A percentile compares a stretch with the other conserved stretches of the same genome.
phyloP scores from a whole-genome alignment of 2,329 filamentous ascomycete species.

The Dothiorella sarmentorum region DNA sequence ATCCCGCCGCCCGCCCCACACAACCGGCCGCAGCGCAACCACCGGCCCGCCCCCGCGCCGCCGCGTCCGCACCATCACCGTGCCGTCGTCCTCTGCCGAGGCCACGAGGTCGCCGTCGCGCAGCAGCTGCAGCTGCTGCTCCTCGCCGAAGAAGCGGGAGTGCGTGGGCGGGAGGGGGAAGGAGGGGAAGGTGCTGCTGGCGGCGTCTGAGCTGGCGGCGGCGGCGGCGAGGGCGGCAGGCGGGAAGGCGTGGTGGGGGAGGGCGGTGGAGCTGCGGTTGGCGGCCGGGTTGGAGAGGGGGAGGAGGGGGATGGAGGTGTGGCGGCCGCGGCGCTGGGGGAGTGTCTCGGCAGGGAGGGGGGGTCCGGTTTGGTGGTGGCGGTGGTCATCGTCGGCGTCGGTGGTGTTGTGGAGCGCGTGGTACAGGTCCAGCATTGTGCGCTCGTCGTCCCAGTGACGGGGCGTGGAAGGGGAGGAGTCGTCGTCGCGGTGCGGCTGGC shows the following conservation, averaged over 20 bases:
- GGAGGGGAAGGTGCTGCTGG: not conserved
- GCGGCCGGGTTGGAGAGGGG: not conserved
- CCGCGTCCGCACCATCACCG: not conserved
- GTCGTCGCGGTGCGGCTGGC: not conserved
- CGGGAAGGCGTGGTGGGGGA: not conserved
- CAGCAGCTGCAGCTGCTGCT: not conserved
- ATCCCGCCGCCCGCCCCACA: not conserved
- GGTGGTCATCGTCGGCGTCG: not conserved
- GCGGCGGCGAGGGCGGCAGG: not conserved
- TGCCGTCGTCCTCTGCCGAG: not conserved
- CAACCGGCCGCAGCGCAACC: no score
- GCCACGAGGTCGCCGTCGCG: not conserved
- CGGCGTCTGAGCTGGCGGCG: no score
- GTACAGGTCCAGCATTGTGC: not conserved
- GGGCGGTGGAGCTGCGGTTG: constrained; percentile 4
- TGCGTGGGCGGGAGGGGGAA: constrained; percentile 5
- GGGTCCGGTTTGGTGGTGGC: not conserved
- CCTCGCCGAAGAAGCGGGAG: not conserved
- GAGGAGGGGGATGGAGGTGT: not conserved
- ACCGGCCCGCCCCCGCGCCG: not conserved
- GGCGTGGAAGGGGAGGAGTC: not conserved
- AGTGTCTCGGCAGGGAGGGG: not conserved
- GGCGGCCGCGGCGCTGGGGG: not conserved
- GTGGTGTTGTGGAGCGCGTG: not conserved
- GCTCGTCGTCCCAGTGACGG: not conserved